Conservation (phyloP, 495 filamentous ascomycete genomes). For the Elasticomyces elasticus region DNA sequence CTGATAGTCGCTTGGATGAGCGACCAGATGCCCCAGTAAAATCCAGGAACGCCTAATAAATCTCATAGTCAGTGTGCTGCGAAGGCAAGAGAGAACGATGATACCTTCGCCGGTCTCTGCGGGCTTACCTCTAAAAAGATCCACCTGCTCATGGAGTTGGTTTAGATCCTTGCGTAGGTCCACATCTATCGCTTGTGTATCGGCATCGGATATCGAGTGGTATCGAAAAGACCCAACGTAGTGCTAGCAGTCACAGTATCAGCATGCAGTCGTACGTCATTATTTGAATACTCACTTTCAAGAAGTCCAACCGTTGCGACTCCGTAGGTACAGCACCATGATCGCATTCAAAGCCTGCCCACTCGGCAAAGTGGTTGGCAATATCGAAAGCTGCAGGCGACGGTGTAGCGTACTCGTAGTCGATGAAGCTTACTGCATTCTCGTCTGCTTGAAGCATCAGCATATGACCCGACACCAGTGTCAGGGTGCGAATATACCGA, state of each 20-base stretch:
- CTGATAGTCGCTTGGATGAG: conserved; percentile 93
- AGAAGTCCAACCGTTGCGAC: conserved; percentile 67
- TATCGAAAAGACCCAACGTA: conserved; percentile 57
- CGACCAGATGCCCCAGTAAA: conserved; percentile 92
- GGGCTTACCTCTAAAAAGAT: not conserved
- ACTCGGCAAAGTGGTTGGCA: conserved; percentile 98
- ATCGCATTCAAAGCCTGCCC: conserved; percentile 95
- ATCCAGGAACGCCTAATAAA: conserved; percentile 83
- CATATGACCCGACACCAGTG: no score
- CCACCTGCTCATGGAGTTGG: not conserved
- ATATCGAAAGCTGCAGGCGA: conserved; percentile 96
- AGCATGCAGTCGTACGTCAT: not conserved
- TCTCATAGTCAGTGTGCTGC: conserved; percentile 13
- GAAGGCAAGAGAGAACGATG: no score
- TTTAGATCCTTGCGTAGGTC: conserved; percentile 5
- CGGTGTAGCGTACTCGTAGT: conserved; percentile 86
- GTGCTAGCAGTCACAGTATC: conserved; percentile 22
- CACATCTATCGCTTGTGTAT: conserved; percentile 46
- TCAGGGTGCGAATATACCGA: not conserved
- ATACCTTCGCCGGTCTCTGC: no score
- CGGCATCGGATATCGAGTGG: conserved; percentile 29
- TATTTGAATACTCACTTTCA: conserved; percentile 42
- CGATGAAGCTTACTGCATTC: conserved; percentile 71
- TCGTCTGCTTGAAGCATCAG: no score
- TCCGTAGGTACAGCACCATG: conserved; percentile 71